phyloP scores from a whole-genome alignment of 495 filamentous ascomycete species.

The Podospora conica region DNA sequence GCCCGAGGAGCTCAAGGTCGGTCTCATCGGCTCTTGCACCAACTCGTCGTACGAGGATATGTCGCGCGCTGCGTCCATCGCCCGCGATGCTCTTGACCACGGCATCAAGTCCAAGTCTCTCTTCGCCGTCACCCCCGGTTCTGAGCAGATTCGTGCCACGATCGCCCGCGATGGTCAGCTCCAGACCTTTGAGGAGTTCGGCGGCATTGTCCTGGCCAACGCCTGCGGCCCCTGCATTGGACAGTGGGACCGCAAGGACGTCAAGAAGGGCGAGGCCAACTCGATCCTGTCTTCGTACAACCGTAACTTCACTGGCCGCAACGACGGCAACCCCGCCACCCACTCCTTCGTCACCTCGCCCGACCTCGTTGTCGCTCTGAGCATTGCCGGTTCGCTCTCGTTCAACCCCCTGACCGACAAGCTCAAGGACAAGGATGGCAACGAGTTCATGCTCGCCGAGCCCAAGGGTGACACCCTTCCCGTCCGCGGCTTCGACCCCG shows the following conservation, averaged over 20 bases:
- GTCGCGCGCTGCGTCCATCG: conserved; percentile 91
- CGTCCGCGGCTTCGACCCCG: conserved; percentile 78
- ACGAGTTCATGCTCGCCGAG: conserved; percentile 79
- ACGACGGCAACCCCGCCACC: conserved; percentile 97
- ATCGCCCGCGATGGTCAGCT: conserved; percentile 94
- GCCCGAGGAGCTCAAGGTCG: conserved; percentile 97
- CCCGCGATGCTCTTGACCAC: conserved; percentile 87
- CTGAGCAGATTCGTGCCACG: conserved; percentile 95
- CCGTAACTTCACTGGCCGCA: conserved; percentile 97
- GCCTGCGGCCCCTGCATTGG: conserved; percentile 77
- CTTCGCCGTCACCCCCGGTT: conserved; percentile 94
- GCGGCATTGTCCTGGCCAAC: conserved; percentile 92
- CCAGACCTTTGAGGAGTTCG: conserved; percentile 94
- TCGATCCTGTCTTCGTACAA: conserved; percentile 33
- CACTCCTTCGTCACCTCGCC: conserved; percentile 99
- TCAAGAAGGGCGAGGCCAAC: conserved; percentile 96
- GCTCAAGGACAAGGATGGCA: conserved; percentile 94
- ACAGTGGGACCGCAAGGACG: conserved; percentile 92
- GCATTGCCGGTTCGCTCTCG: conserved; percentile 81
- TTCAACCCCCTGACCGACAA: conserved; percentile 97
- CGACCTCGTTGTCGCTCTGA: conserved; percentile 89
- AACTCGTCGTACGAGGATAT: conserved; percentile 99
- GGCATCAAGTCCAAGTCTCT: conserved; percentile 89
- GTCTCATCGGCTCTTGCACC: conserved; percentile 95
- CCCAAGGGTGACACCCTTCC: conserved; percentile 84